Conservation (phyloP, 1,139 yeast genomes). For the Geotrichum cucujoidarum region DNA sequence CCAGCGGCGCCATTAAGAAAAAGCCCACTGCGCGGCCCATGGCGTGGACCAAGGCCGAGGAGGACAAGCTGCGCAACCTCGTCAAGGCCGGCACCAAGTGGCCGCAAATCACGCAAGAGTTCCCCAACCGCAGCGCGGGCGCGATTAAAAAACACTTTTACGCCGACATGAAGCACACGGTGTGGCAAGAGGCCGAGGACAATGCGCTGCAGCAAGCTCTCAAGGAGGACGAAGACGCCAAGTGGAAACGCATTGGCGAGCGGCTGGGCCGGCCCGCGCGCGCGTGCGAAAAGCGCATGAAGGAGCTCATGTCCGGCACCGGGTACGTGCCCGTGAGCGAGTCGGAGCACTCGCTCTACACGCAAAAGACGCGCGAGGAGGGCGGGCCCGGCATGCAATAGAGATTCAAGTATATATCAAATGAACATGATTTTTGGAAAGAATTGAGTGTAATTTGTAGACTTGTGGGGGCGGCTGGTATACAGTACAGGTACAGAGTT, state of each 20-base stretch:
- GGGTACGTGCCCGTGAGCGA: conserved; percentile 17
- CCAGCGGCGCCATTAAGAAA: conserved; percentile 6
- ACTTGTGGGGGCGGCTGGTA: too few relatives aligned
- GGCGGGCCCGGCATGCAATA: too few relatives aligned
- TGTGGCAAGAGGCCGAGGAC: conserved; percentile 33
- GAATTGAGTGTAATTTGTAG: too few relatives aligned
- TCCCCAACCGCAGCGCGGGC: conserved; percentile 34
- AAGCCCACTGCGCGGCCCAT: conserved; percentile 23
- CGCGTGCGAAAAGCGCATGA: conserved; percentile 31
- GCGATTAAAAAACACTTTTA: conserved; percentile 35
- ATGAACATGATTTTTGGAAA: too few relatives aligned
- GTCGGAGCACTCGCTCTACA: conserved; percentile 17
- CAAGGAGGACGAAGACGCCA: conserved; percentile 30
- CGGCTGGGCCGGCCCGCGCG: conserved; percentile 31
- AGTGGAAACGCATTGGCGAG: conserved; percentile 33
- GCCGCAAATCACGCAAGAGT: conserved; percentile 31
- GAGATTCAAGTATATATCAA: too few relatives aligned
- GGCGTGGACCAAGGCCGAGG: conserved; percentile 30
- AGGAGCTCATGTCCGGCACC: conserved; percentile 15
- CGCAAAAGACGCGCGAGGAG: conserved; percentile 3
- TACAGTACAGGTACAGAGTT: too few relatives aligned
- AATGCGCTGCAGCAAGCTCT: conserved; percentile 26
- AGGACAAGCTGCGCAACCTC: conserved; percentile 28
- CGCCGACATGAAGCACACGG: conserved; percentile 34
- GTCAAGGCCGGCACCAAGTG: conserved; percentile 34